Base-by-base conservation (phyloP, 2,329 filamentous ascomycete genomes). In the Lasiodiplodia gonubiensis region DNA sequence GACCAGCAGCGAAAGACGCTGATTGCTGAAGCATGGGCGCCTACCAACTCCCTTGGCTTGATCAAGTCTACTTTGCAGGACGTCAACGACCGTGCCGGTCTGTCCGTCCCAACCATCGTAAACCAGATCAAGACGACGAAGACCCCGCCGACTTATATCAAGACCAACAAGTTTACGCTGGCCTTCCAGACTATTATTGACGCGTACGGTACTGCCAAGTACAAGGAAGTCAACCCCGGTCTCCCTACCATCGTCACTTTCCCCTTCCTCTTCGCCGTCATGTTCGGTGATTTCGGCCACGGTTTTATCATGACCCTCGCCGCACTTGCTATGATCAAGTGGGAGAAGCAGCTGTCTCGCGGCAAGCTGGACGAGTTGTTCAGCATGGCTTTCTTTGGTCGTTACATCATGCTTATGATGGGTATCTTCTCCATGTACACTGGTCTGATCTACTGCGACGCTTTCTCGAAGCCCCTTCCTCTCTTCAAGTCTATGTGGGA, bases 111-210 rank as follows among this genome's bases (percentile, higher is more conserved):
- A 8, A 98, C 94, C 64, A 98, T 99, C 74, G 94, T 99, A 84
- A 98, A 98, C 79, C 93, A 97, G 83, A 95, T 99, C 77, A 90
- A 89, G 74, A 98, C 94, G 52, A 97, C 94, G 82, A 98, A 97
- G 86, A 98, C 92, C 6, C 95, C 96, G 30, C 95, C 95, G 0
- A 99, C 95, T 0, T 98, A 96, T 79, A 89, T 97, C 80, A 97
- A 97, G 84, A 97, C 94, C 37, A 99, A 99, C 86, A 97, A 94
- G 80, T 98, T 98, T 77, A 99, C 96, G 3, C 90, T 97, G 75
- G 95, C 91, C 27, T 99, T 99, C 84, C 95, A 99, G 81, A 98
- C 94, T 68, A 99, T 99, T 78, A 96, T 99, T 79, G 94, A 99
- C 75, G 95, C 96, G 33, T 99, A 99, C 76, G 96, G 95, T 76